Evolutionary conservation across 2,329 filamentous ascomycete species (phyloP), one percentile per base, ranked within the genome.

Genomic region (Dactylellina sp.): DNA sequence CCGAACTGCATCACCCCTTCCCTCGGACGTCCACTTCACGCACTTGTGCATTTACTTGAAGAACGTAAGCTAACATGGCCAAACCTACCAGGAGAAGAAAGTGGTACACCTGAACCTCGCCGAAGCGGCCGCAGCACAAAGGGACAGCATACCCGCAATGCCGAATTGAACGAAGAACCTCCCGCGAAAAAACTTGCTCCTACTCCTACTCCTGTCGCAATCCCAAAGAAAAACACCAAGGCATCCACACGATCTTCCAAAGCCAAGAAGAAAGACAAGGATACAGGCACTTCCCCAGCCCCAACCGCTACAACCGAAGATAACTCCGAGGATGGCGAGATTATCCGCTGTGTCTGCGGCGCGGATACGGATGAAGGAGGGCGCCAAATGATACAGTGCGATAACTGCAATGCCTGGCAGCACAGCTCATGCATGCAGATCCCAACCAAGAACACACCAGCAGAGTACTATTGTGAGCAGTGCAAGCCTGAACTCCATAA

Each of bases 71-170:
- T 72, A 65, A 65, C 55, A 35, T 50, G 14, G 7, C 11, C 7
- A 6, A 50, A 28, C 55, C 11, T 24, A 7, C 5, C 44, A 72
- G 65, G 63, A 52, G 57, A 75, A n/a, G 70, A 66, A 20, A 74
- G 44, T 14, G 62, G 70, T 14, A 68, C 71, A 90, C 88, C 90
- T 77, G 94, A 97, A 86, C 91, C 93, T 71, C 90, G 95, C 81
- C 91, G 95, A 80, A 99, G 95, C 46, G 93, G 95, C 77, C 91
- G 95, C 79, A 93, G 94, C 79, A 99, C 95, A 76, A 99, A 99
- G 81, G 95, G 95, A 80, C 93, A 97, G 79, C 93, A 98, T 82
- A 90, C 89, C 24, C 97, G 97, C 82, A 90, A 91, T 77, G 89
- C 92, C 78, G 93, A 97, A 80, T 85, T 90, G 64, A 86, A 91